Evolutionary conservation across 1,284 basidiomycete genomes (phyloP), one percentile per base, ranked within the genome.

Genomic region (Amylostereum chailletii): DNA sequence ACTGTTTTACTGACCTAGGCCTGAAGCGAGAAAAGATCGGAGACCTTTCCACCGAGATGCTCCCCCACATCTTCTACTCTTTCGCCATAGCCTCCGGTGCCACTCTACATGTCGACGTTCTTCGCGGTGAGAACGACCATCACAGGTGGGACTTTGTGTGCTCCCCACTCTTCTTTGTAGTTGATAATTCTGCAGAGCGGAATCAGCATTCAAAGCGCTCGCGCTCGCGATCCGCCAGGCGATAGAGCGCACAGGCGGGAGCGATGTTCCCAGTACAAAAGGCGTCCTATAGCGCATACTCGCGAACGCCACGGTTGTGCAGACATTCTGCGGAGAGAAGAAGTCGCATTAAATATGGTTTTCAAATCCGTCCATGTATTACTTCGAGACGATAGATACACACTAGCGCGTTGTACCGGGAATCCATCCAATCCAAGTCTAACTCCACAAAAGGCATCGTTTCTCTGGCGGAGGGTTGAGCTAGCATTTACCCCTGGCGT

Each of bases 151-250:
- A 34, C 32, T 46, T 48, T 42, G 49, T 53, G 45, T 50, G 45
- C 50, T 48, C 19, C 29, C 8, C 36, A 34, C 10, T 30, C n/a
- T 19, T 10, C 26, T 30, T 4, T 19, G 19, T 52, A 41, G 29
- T 38, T 42, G 42, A 40, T n/a, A 44, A 34, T n/a, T 51, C 45
- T 34, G 11, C 59, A 94, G 95, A 53, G 82, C 94, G 34, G 96
- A 99, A 68, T 92, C 94, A 3, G 92, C 94, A 4, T 99, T 99
- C 80, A 99, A 99, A 70, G 95, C 95, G 0, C 70, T 98, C 30
- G 96, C 95, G 0, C 74, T 99, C 19, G 96, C 96, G 3, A 94
- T 99, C 60, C 84, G 89, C 57, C 85, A 97, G 68, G 96, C 96
- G 11, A 89, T 96, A 54, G 82, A 92, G 60, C 75, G 77, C 56